Evolutionary conservation across 805 yeast genomes (phyloP).

Genomic region (Pichia thaimueangensis): DNA sequence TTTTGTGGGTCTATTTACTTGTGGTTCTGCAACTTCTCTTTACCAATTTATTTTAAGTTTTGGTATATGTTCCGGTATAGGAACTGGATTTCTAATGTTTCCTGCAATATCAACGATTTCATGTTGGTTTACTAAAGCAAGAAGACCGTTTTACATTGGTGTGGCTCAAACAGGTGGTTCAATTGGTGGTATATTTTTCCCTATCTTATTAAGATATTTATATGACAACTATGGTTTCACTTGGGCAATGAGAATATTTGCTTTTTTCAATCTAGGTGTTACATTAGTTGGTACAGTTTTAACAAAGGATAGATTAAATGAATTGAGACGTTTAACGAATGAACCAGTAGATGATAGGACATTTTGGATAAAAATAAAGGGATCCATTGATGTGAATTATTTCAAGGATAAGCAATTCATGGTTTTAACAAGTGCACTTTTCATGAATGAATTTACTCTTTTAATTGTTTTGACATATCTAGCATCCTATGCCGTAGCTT

Average conservation of each 20-base stretch:
- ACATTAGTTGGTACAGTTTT: constrained; percentile 31
- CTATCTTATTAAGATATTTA: constrained; percentile 43
- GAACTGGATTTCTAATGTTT: constrained; percentile 53
- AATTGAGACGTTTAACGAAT: constrained; percentile 20
- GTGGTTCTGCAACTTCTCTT: constrained; percentile 46
- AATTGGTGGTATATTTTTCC: constrained; percentile 47
- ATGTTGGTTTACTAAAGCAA: constrained; percentile 50
- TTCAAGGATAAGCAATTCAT: constrained; percentile 37
- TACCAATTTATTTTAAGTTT: constrained; percentile 60
- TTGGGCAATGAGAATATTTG: constrained; percentile 52
- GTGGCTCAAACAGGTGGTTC: constrained; percentile 48
- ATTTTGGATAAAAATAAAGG: constrained; percentile 16
- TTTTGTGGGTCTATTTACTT: constrained; percentile 48
- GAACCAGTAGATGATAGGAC: constrained; percentile 16
- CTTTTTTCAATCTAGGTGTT: constrained; percentile 39
- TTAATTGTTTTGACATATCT: constrained; percentile 43
- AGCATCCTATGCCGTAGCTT: constrained; percentile 46
- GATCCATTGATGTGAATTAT: constrained; percentile 34
- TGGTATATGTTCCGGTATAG: constrained; percentile 50
- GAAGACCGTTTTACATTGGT: constrained; percentile 50
- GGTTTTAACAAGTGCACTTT: constrained; percentile 34
- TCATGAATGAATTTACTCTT: constrained; percentile 42
- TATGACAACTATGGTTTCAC: constrained; percentile 44
- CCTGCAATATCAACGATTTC: constrained; percentile 58
- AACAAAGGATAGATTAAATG: constrained; percentile 36